phyloP scores from a whole-genome alignment of 2,329 filamentous ascomycete species.

The Domatiomyces catenatus region DNA sequence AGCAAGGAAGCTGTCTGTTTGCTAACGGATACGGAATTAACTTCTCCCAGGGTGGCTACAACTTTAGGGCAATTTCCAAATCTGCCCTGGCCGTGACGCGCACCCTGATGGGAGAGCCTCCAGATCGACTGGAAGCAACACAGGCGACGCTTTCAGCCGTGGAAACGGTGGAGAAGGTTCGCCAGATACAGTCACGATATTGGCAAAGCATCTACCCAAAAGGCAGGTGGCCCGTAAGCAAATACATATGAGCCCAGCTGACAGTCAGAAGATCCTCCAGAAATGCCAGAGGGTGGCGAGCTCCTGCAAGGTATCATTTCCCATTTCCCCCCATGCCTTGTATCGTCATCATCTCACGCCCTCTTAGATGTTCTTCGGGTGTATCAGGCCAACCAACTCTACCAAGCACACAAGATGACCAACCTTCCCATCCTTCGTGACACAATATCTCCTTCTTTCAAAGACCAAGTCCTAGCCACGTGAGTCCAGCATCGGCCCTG shows the following conservation, averaged over 20 bases:
- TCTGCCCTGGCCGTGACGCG: slow-evolving; percentile 82
- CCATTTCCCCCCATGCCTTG: slow-evolving; percentile 3
- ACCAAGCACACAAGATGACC: slow-evolving; percentile 60
- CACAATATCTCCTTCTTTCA: slow-evolving; percentile 57
- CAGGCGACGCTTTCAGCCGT: slow-evolving; percentile 38
- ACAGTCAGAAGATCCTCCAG: neutral
- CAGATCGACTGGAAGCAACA: slow-evolving; percentile 40
- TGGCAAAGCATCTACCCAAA: slow-evolving; percentile 80
- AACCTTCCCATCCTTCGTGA: slow-evolving; percentile 66
- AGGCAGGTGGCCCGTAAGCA: slow-evolving; percentile 17
- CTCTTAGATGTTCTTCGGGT: slow-evolving; percentile 54
- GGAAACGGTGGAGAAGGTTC: slow-evolving; percentile 41
- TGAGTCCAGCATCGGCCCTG: slow-evolving; percentile 23
- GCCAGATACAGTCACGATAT: slow-evolving; percentile 47
- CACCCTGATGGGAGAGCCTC: slow-evolving; percentile 90
- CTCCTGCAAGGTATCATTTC: slow-evolving; percentile 44
- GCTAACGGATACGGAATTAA: neutral
- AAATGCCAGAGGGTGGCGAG: slow-evolving; percentile 28
- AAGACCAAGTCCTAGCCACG: slow-evolving; percentile 75
- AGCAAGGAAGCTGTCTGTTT: neutral
- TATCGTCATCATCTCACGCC: neutral
- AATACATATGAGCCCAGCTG: neutral
- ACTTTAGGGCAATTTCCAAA: slow-evolving; percentile 77
- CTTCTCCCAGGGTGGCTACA: slow-evolving; percentile 59
- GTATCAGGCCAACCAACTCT: slow-evolving; percentile 58